These are phyloP conservation scores for Pythium myriotylum DNA, from an alignment of 352 stramenopile genomes.

Conservation along the genomic window DNA sequence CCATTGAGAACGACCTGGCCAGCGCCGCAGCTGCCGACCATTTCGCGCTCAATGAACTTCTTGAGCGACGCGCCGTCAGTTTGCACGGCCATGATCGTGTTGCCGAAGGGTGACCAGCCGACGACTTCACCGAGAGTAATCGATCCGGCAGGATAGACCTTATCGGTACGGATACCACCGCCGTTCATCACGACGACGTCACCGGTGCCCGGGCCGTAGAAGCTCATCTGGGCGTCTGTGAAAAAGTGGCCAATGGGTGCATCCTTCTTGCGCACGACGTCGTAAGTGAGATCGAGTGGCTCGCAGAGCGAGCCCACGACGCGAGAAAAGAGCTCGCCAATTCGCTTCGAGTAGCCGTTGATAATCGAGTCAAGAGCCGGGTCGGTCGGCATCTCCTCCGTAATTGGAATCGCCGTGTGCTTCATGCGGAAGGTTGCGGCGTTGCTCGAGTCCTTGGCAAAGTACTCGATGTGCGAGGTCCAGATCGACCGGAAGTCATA, in stretches of 20 bases:
- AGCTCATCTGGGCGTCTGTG: conserved; percentile 39
- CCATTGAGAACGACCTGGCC: conserved; percentile 51
- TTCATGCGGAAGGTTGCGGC: conserved; percentile 41
- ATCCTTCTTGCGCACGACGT: conserved; percentile 45
- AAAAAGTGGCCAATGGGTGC: conserved; percentile 57
- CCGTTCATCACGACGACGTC: conserved; percentile 64
- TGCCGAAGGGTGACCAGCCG: conserved; percentile 66
- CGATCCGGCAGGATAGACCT: conserved; percentile 40
- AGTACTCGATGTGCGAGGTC: conserved; percentile 58
- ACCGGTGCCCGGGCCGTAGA: conserved; percentile 42
- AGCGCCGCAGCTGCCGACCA: conserved; percentile 43
- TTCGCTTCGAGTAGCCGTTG: conserved; percentile 39
- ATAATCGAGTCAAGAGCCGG: conserved; percentile 49
- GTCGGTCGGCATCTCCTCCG: conserved; percentile 57
- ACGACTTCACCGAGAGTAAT: conserved; percentile 56
- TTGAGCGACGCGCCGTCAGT: conserved; percentile 58
- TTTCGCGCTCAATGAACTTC: conserved; percentile 51
- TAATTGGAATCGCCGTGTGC: conserved; percentile 50
- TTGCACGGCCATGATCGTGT: conserved; percentile 61
- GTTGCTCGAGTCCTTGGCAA: conserved; percentile 28
- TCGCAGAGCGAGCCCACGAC: conserved; percentile 57
- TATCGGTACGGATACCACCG: conserved; percentile 64
- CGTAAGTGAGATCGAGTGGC: conserved; percentile 48
- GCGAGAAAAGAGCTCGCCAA: conserved; percentile 41
- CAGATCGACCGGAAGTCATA: conserved; percentile 72